phyloP scores from a whole-genome alignment of 371 early-diverging fungal genomes.

The Thermomucor indicae-seudaticae region DNA sequence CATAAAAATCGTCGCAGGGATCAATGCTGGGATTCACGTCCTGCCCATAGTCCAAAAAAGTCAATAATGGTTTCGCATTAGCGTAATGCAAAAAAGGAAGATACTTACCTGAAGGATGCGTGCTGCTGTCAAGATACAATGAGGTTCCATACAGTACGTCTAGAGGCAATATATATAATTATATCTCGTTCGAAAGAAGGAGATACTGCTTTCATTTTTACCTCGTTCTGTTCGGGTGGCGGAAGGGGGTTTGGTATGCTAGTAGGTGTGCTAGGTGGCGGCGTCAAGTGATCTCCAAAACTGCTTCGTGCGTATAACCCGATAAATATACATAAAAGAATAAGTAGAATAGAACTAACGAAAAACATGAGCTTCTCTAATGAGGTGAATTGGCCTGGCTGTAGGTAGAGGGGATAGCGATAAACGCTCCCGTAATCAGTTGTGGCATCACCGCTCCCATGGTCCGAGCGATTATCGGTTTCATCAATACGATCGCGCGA shows the following conservation, averaged over 20 bases:
- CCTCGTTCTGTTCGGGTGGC: conserved; percentile 14
- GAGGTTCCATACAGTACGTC: conserved; percentile 46
- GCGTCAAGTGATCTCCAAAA: conserved; percentile 13
- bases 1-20: conserved; percentile 49
- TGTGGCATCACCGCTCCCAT: conserved; percentile 5
- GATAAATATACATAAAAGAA: conserved; percentile 36
- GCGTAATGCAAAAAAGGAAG: not conserved
- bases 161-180: too few relatives aligned
- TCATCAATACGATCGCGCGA: conserved; percentile 14
- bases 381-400: conserved; percentile 43
- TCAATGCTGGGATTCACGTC: conserved; percentile 33
- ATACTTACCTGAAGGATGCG: conserved; percentile 40
- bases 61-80: too few relatives aligned
- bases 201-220: not conserved
- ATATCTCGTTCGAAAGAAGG: too few relatives aligned
- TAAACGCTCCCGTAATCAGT: conserved; percentile 25
- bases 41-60: conserved; percentile 17
- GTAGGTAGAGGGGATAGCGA: conserved; percentile 35
- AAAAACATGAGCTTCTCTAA: conserved; percentile 48
- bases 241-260: conserved; percentile 13
- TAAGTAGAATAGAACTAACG: conserved; percentile 29
- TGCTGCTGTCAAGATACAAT: conserved; percentile 57
- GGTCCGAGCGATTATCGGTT: conserved; percentile 8
- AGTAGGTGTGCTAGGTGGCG: conserved; percentile 4
- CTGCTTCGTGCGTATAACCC: conserved; percentile 42